Conservation (phyloP, 208 protist genomes). For the Naegleria lovaniensis region DNA sequence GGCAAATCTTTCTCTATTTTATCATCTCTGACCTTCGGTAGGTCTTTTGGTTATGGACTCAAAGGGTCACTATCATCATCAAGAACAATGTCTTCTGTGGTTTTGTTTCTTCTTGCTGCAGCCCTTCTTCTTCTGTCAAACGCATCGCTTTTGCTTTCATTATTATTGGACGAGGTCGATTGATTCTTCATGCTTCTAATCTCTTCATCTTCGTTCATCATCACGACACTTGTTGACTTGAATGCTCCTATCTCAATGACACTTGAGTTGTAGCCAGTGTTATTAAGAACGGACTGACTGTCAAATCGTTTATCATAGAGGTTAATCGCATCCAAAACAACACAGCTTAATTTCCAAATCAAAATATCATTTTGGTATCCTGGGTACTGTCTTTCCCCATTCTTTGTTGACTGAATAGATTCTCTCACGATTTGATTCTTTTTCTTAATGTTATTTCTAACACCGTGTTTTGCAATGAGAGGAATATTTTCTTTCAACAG, state of each 20-base stretch:
- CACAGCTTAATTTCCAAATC: not conserved
- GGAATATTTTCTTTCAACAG: slow-evolving; percentile 22
- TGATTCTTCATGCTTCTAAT: not conserved
- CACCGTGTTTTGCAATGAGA: not conserved
- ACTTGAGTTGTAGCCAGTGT: not conserved
- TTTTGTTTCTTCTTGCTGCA: not conserved
- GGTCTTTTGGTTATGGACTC: too few relatives aligned
- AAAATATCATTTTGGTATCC: slow-evolving; percentile 12
- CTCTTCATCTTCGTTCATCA: not conserved
- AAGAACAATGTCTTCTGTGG: not conserved
- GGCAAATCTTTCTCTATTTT: too few relatives aligned
- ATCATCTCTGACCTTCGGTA: too few relatives aligned
- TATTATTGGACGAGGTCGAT: not conserved
- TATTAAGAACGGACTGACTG: not conserved
- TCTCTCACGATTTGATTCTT: not conserved
- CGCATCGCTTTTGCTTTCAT: not conserved
- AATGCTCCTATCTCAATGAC: not conserved
- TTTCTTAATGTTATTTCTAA: not conserved
- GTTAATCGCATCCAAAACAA: not conserved
- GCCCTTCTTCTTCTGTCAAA: slow-evolving; percentile 1
- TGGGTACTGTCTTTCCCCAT: not conserved
- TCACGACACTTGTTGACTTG: not conserved
- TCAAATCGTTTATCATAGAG: not conserved
- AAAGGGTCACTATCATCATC: not conserved
- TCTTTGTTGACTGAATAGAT: not conserved